Evolutionary conservation across 2,329 filamentous ascomycete species (phyloP).

Genomic region (Neofusicoccum cordaticola): DNA sequence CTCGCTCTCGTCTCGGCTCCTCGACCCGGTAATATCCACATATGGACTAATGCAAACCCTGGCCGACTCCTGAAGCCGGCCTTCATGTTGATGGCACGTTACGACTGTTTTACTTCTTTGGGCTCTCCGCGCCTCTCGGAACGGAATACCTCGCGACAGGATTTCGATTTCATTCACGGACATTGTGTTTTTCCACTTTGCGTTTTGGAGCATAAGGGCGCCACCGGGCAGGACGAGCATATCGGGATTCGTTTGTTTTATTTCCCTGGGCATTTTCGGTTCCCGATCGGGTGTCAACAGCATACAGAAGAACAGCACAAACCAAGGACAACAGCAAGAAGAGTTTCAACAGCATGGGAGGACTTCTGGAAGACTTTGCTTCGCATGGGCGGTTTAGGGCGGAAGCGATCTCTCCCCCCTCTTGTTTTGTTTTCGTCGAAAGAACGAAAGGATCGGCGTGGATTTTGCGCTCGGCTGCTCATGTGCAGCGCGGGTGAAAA

Average conservation of each 20-base stretch:
- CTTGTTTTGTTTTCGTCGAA: slow-evolving; percentile 8
- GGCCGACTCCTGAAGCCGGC: slow-evolving; percentile 15
- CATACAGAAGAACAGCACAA: slow-evolving; percentile 14
- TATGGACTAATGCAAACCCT: slow-evolving; percentile 8
- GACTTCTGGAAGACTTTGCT: slow-evolving; percentile 14
- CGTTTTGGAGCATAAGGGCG: slow-evolving; percentile 14
- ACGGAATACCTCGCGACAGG: neutral
- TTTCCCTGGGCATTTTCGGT: neutral
- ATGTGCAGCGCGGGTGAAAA: neutral
- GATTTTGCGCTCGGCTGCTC: neutral
- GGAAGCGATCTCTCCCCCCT: slow-evolving; percentile 14
- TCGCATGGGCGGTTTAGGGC: slow-evolving; percentile 11
- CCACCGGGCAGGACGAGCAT: slow-evolving; percentile 5
- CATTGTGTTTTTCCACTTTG: slow-evolving; percentile 9
- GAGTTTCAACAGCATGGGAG: slow-evolving; percentile 11
- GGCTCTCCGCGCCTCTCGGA: neutral
- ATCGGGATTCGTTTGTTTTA: slow-evolving; percentile 5
- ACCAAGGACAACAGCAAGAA: slow-evolving; percentile 13
- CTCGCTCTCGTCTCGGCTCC: slow-evolving; percentile 1
- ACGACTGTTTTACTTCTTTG: slow-evolving; percentile 15
- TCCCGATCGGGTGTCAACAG: neutral
- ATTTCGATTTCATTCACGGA: slow-evolving; percentile 11
- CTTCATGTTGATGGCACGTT: slow-evolving; percentile 17
- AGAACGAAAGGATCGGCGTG: slow-evolving; percentile 3
- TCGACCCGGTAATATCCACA: slow-evolving; percentile 6